Evolutionary conservation across 768 basidiomycete species (phyloP).

Genomic region (Lactarius psammicola): DNA sequence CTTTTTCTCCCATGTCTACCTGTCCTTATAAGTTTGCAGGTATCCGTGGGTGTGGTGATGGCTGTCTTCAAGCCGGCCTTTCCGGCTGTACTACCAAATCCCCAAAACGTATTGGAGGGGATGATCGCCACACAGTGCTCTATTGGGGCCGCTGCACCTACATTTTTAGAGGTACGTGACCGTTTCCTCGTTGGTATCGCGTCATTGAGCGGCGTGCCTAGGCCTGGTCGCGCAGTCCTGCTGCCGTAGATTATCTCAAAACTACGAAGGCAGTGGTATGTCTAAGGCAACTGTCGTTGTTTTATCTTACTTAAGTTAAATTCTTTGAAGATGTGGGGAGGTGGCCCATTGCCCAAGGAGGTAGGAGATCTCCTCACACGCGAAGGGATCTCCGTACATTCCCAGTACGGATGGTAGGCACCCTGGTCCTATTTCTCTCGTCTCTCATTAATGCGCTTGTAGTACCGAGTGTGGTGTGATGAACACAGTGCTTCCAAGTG

Average conservation of each 20-base stretch:
- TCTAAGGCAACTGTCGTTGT: background rate
- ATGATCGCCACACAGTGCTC: constrained; percentile 30
- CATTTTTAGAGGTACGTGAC: constrained; percentile 36
- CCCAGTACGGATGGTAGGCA: constrained; percentile 31
- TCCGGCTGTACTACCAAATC: constrained; percentile 35
- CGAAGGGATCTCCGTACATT: constrained; percentile 30
- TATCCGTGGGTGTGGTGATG: constrained; percentile 33
- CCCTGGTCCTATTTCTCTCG: background rate
- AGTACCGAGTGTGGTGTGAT: constrained; percentile 31
- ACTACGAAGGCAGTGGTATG: constrained; percentile 31
- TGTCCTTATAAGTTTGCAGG: constrained; percentile 26
- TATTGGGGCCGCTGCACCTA: constrained; percentile 35
- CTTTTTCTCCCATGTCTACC: background rate
- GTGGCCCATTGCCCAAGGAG: constrained; percentile 33
- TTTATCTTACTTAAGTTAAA: background rate
- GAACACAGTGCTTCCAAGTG: constrained; percentile 30
- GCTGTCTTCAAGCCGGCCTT: constrained; percentile 34
- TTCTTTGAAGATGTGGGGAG: constrained; percentile 33
- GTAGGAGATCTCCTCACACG: constrained; percentile 31
- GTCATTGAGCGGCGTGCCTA: constrained; percentile 7
- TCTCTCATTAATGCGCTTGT: background rate
- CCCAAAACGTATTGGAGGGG: constrained; percentile 34
- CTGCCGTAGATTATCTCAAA: constrained; percentile 29
- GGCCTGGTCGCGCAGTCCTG: constrained; percentile 32
- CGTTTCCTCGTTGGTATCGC: background rate